Conservation (phyloP, 179 eudicot species). For the Pouteria campechiana region DNA sequence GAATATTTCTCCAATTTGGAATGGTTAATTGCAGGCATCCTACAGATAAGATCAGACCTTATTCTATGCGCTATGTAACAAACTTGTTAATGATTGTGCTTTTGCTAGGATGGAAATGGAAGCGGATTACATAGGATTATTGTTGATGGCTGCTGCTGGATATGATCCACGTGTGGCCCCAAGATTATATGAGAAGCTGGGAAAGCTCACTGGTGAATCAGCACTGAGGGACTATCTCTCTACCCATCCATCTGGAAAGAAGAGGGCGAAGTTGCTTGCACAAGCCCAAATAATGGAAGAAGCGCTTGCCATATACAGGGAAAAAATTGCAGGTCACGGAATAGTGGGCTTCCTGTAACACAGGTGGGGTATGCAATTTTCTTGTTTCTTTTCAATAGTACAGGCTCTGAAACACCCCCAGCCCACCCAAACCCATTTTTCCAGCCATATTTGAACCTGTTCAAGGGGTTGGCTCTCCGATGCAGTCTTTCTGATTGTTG, state of each 20-base stretch:
- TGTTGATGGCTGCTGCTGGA: slow-evolving; percentile 79
- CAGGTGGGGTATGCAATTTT: too few species aligned
- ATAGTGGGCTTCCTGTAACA: slow-evolving; percentile 76
- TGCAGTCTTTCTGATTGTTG: too few species aligned
- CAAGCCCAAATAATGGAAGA: slow-evolving; percentile 90
- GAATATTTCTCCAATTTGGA: too few species aligned
- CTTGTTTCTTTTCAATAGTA: too few species aligned
- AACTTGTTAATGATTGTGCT: neutral
- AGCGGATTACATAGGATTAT: slow-evolving; percentile 90
- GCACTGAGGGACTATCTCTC: slow-evolving; percentile 55
- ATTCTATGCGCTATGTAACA: too few species aligned
- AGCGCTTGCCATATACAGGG: slow-evolving; percentile 60
- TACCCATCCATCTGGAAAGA: slow-evolving; percentile 93
- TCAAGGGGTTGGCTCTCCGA: too few species aligned
- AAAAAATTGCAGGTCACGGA: slow-evolving; percentile 40
- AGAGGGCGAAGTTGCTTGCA: slow-evolving; percentile 51
- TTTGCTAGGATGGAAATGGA: slow-evolving; percentile 85
- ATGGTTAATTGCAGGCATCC: too few species aligned
- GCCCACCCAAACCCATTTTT: too few species aligned
- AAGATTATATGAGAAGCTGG: slow-evolving; percentile 76
- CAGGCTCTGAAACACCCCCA: too few species aligned
- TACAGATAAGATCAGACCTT: too few species aligned
- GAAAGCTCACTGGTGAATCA: slow-evolving; percentile 40
- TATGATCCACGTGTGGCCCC: slow-evolving; percentile 88
- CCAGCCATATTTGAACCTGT: too few species aligned